Conservation (phyloP, 2,329 filamentous ascomycete species). For the Sporothrix pallida region DNA sequence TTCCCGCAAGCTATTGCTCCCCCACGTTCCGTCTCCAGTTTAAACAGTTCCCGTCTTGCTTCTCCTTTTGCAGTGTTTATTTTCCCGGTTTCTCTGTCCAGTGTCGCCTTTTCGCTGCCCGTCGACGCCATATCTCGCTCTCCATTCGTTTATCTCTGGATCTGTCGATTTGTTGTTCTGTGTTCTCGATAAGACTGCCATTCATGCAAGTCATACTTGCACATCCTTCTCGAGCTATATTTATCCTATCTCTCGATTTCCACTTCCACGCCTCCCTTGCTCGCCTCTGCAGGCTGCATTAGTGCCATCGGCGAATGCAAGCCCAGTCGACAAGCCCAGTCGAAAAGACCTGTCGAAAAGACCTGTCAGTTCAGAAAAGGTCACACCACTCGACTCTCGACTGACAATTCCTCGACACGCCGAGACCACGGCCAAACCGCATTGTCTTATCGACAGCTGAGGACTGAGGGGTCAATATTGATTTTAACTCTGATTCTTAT, state of each 20-base stretch:
- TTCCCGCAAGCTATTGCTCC: not conserved
- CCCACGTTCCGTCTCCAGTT: not conserved
- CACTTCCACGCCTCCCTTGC: not conserved
- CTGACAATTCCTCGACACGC: not conserved
- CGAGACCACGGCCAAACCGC: not conserved
- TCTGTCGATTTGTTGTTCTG: too few species aligned
- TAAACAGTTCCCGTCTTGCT: not conserved
- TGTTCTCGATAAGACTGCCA: not conserved
- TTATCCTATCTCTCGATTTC: slow-evolving; percentile 1
- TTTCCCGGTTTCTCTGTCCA: not conserved
- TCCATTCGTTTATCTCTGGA: not conserved
- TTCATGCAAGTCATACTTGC: slow-evolving; percentile 14
- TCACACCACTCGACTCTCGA: not conserved
- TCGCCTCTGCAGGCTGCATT: not conserved
- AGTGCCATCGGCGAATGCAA: not conserved
- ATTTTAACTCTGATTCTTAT: too few species aligned
- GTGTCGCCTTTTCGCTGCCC: not conserved
- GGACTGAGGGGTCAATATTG: not conserved
- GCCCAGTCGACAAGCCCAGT: too few species aligned
- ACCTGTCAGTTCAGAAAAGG: not conserved
- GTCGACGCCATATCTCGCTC: not conserved
- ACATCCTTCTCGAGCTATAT: not conserved
- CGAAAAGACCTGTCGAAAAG: too few species aligned
- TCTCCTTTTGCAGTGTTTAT: too few species aligned
- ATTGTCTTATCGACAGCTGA: not conserved